Conservation (phyloP, 768 basidiomycete species). For the Suillus tomentosus region DNA sequence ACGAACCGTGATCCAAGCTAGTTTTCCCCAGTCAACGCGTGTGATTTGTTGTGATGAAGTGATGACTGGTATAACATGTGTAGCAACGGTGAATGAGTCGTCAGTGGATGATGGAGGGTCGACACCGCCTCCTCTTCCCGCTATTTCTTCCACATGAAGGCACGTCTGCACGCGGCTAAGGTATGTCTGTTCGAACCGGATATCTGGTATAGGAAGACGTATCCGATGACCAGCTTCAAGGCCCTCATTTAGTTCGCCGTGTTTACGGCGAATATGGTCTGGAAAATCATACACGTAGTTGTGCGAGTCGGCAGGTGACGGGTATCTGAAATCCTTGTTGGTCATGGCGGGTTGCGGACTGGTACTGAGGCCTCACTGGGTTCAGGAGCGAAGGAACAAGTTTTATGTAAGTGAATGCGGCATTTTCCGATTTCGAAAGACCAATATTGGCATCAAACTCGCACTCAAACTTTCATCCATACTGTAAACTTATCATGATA, state of each 20-base stretch:
- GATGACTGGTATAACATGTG: constrained; percentile 33
- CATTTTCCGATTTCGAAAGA: neutral
- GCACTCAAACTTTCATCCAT: neutral
- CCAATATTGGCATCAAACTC: neutral
- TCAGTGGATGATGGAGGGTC: constrained; percentile 16
- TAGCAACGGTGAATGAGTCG: constrained; percentile 20
- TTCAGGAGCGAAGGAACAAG: neutral
- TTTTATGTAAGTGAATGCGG: neutral
- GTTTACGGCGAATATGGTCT: constrained; percentile 22
- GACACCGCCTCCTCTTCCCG: constrained; percentile 26
- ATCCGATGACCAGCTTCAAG: constrained; percentile 26
- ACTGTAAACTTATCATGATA: neutral
- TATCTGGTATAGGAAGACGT: constrained; percentile 67
- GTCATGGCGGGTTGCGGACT: constrained; percentile 23
- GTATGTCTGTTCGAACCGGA: constrained; percentile 77
- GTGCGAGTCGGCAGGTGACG: constrained; percentile 18
- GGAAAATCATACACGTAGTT: constrained; percentile 21
- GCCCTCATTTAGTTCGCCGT: constrained; percentile 18
- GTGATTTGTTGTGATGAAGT: constrained; percentile 38
- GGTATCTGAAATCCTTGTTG: constrained; percentile 11
- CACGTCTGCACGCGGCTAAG: constrained; percentile 58
- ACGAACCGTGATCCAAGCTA: constrained; percentile 63
- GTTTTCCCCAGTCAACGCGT: constrained; percentile 54
- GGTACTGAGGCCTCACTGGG: too few relatives aligned
- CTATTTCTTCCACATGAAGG: constrained; percentile 42